A percentile compares a stretch with the other conserved stretches of the same genome.
Evolutionary conservation across 768 basidiomycete species (phyloP).

Genomic region (Lentinula lateritia): DNA sequence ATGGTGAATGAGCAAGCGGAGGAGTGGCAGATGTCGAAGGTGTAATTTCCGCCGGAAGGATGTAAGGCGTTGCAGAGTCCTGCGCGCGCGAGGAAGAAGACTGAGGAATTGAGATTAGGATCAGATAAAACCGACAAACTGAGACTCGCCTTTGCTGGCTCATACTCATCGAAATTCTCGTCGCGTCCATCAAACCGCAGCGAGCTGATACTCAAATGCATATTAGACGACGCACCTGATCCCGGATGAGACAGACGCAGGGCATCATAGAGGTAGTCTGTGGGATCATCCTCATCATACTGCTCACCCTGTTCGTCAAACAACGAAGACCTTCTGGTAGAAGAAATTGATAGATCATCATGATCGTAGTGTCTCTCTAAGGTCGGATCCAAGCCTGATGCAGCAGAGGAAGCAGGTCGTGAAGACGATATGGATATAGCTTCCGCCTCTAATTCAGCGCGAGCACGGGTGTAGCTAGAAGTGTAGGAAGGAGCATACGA

Average conservation of each 20-base stretch:
- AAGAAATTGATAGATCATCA: background rate
- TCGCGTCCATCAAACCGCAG: background rate
- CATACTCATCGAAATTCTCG: background rate
- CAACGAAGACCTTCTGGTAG: background rate
- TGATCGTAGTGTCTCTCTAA: background rate
- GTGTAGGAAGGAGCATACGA: background rate
- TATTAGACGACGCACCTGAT: background rate
- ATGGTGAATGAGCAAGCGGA: background rate
- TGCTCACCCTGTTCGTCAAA: background rate
- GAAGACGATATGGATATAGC: conserved; percentile 1
- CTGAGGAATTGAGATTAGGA: background rate
- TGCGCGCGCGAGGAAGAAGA: background rate
- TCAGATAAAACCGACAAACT: background rate
- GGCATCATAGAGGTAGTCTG: background rate
- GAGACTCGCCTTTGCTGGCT: background rate
- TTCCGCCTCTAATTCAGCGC: background rate
- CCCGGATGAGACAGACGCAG: background rate
- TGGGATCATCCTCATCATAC: background rate
- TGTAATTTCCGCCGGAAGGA: background rate
- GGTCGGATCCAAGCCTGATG: background rate
- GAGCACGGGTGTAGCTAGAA: background rate
- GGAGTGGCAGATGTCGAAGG: background rate
- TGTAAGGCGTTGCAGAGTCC: background rate
- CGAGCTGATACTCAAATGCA: conserved; percentile 1
- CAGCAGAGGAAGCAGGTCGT: background rate